phyloP scores from a whole-genome alignment of 139 green algal species.

The Volvox reticuliferus region DNA sequence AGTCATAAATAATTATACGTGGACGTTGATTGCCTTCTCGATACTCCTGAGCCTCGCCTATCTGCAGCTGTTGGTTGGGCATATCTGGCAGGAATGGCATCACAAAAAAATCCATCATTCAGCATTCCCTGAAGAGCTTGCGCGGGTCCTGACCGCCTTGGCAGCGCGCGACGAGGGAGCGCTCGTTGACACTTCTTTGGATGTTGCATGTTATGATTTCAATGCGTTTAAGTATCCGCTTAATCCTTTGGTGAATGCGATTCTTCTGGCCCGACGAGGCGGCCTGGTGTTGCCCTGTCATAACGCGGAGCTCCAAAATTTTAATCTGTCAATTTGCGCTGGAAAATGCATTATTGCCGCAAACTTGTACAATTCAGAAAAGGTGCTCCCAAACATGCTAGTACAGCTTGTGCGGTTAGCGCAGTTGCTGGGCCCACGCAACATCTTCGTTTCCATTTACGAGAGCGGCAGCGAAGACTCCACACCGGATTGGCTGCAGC shows the following conservation, averaged over 20 bases:
- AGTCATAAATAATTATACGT: background rate
- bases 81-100: background rate
- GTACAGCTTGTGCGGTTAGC: constrained; percentile 55
- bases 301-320: background rate
- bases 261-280: background rate
- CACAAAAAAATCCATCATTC: background rate
- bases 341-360: constrained; percentile 55
- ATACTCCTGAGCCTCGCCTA: background rate
- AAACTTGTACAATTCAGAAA: constrained; percentile 64
- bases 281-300: constrained; percentile 17
- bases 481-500: constrained; percentile 60
- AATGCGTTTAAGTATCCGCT: background rate
- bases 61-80: background rate
- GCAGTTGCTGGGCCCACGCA: constrained; percentile 4
- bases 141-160: background rate
- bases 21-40: background rate
- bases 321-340: constrained; percentile 13
- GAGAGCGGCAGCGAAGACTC: constrained; percentile 68
- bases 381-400: constrained; percentile 66
- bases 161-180: background rate
- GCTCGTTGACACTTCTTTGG: background rate
- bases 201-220: background rate
- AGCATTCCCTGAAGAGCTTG: background rate
- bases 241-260: background rate
- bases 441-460: constrained; percentile 62